Base-by-base conservation (phyloP, 2,329 filamentous ascomycete genomes). In the Arthroderma sp. region DNA sequence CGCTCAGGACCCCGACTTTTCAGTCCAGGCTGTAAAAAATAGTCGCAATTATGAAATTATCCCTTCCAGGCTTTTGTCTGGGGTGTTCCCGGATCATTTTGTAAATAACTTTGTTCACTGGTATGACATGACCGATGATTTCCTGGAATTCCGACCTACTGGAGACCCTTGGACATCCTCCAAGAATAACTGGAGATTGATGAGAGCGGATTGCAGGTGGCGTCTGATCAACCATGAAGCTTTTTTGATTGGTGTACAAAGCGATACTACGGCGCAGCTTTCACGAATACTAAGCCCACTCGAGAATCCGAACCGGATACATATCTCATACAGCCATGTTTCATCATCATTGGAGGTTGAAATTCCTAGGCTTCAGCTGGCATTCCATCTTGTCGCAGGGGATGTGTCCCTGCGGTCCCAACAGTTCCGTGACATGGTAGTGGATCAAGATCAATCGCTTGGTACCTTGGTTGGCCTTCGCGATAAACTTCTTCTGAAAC, bases 311-410 rank as follows among this genome's bases (percentile, higher is more conserved):
- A 22, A 43, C 3, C 29, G 36, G 10, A 27, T 27, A n/a, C 40
- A 37, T 41, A 27, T 15, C 30, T 11, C 11, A 29, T 9, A 39
- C 15, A 31, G 29, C 41, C 3, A 36, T 27, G 8, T 28, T 36
- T 5, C 2, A 9, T 7, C 6, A 5, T 15, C n/a, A n/a, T n/a
- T n/a, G n/a, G n/a, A n/a, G n/a, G 56, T 71, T 1, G 57, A 66
- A 2, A 48, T 78, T 1, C 69, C 71, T 0, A 59, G 69, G 1
- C 2, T 57, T 77, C 1, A 61, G 61, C 0, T 79, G 78, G 48
- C 15, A n/a, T 42, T 34, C 27, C 11, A n/a, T 6, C 8, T 42
- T 9, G n/a, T n/a, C n/a, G n/a, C n/a, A n/a, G 29, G 7, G 40
- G 8, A 9, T 11, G 22, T 22, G 7, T n/a, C n/a, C 22, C 9